Evolutionary conservation across 1,284 basidiomycete species (phyloP).

Genomic region (Papiliotrema nemorosa): DNA sequence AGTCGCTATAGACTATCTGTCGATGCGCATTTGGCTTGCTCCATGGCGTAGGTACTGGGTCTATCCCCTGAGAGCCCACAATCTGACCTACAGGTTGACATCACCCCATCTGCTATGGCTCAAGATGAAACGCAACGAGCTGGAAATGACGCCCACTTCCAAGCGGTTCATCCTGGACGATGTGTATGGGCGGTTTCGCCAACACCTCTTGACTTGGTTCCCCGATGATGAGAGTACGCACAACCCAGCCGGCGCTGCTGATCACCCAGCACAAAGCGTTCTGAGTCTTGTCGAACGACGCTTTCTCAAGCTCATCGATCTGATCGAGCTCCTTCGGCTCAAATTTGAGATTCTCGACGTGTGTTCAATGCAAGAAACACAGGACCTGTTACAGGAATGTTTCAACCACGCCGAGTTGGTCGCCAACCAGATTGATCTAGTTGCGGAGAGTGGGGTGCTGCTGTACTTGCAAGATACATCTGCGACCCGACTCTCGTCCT

Average conservation of each 20-base stretch:
- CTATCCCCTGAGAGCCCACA: neutral
- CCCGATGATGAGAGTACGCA: constrained; percentile 4
- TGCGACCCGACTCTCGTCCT: constrained; percentile 16
- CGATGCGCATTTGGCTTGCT: neutral
- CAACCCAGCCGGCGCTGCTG: neutral
- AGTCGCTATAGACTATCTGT: constrained; percentile 9
- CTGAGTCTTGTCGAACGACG: constrained; percentile 10
- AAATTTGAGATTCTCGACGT: constrained; percentile 16
- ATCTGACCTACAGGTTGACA: neutral
- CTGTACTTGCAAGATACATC: constrained; percentile 19
- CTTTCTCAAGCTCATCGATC: constrained; percentile 7
- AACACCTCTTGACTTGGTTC: constrained; percentile 17
- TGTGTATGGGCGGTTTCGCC: constrained; percentile 13
- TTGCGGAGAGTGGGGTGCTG: constrained; percentile 9
- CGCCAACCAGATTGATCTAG: constrained; percentile 12
- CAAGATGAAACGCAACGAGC: neutral
- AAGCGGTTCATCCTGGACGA: constrained; percentile 11
- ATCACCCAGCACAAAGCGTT: constrained; percentile 3
- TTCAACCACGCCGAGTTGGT: constrained; percentile 11
- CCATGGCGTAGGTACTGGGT: neutral
- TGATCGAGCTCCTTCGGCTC: constrained; percentile 9
- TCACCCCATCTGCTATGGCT: constrained; percentile 7
- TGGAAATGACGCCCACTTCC: neutral
- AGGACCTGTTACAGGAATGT: constrained; percentile 10
- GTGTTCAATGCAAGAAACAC: constrained; percentile 4